Percentiles rank a stretch among this genome's conserved stretches.
These are phyloP conservation scores for Fusarium sp. DNA, from an alignment of 2,329 filamentous ascomycete genomes.

Conservation along the genomic window DNA sequence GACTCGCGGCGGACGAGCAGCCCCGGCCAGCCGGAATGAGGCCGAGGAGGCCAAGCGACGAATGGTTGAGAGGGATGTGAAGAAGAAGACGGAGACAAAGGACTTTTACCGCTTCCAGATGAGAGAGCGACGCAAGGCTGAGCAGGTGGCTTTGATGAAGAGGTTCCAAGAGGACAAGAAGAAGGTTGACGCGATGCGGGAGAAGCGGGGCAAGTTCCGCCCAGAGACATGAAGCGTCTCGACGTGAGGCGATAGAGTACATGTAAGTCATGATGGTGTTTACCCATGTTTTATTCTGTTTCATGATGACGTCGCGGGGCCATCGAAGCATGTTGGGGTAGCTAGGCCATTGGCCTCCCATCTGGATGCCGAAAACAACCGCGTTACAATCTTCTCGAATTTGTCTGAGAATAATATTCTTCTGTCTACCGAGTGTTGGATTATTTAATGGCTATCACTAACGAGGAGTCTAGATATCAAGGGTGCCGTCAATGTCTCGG, in stretches of 20 bases:
- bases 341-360: constrained; percentile 42
- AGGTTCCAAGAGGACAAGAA: constrained; percentile 80
- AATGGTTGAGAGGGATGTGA: constrained; percentile 71
- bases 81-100: constrained; percentile 71
- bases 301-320: constrained; percentile 66
- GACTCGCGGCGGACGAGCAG: constrained; percentile 77
- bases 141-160: constrained; percentile 73
- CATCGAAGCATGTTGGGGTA: constrained; percentile 53
- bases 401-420: constrained; percentile 59
- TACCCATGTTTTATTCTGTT: constrained; percentile 26
- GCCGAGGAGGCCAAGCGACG: constrained; percentile 68
- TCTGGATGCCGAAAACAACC: constrained; percentile 69
- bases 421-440: constrained; percentile 45
- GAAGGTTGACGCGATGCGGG: constrained; percentile 77
- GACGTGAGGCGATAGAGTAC: constrained; percentile 4
- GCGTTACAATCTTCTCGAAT: constrained; percentile 74
- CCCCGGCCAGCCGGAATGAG: constrained; percentile 79
- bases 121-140: constrained; percentile 80
- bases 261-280: constrained; percentile 27
- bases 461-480: not conserved
- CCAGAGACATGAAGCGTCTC: constrained; percentile 56
- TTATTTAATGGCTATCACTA: constrained; percentile 29
- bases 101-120: constrained; percentile 90
- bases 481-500: too few species aligned
- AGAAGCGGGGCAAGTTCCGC: constrained; percentile 71